Conservation (phyloP, 768 basidiomycete species). For the Podaxis rugospora region DNA sequence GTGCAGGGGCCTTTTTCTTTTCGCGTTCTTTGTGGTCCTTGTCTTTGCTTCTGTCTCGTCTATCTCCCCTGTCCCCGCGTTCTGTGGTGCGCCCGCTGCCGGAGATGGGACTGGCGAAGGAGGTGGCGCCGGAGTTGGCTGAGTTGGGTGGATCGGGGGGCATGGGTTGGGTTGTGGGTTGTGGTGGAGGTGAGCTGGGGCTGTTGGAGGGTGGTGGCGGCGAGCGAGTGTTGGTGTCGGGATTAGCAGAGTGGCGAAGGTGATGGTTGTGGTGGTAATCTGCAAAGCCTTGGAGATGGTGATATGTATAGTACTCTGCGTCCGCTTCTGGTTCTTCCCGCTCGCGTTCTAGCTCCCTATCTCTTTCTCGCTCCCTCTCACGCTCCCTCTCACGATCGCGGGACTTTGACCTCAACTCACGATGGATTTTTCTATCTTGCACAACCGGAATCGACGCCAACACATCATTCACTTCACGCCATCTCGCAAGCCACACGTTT, state of each 20-base stretch:
- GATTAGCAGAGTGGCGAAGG: background rate
- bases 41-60: background rate
- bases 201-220: background rate
- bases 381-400: background rate
- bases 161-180: background rate
- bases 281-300: background rate
- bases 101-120: background rate
- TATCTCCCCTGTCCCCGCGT: background rate
- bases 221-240: background rate
- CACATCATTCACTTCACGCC: conserved; percentile 58
- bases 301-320: conserved; percentile 5
- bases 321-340: conserved; percentile 8
- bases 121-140: background rate
- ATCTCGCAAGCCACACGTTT: conserved; percentile 66
- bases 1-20: conserved; percentile 2
- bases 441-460: conserved; percentile 31
- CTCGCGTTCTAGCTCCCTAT: background rate
- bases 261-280: background rate
- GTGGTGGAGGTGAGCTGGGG: background rate
- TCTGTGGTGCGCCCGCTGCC: background rate
- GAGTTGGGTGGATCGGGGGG: background rate
- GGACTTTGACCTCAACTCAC: conserved; percentile 18
- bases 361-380: background rate
- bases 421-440: conserved; percentile 22
- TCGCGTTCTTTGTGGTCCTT: background rate